Percentiles rank a stretch among this genome's conserved stretches.
These are phyloP conservation scores for Trichoderma endophyticum DNA, from an alignment of 2,329 filamentous ascomycete genomes.

Conservation along the genomic window DNA sequence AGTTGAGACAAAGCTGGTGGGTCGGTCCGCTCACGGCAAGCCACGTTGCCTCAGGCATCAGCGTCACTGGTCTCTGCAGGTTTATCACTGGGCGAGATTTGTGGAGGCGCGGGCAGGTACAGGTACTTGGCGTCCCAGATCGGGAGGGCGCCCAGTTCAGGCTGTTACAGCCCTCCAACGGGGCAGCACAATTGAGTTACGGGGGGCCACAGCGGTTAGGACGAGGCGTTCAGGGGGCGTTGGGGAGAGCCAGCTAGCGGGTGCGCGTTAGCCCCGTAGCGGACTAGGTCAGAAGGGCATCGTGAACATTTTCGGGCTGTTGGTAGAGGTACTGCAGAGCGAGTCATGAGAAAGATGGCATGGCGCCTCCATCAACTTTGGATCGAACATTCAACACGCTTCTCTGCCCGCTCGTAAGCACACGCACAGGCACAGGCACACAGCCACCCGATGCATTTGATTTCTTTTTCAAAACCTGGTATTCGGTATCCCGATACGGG, in stretches of 20 bases:
- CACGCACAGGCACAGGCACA: background rate
- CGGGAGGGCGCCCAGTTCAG: background rate
- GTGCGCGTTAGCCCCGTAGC: background rate
- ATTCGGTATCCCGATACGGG: background rate
- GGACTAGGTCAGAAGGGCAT: background rate
- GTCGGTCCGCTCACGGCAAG: slow-evolving; percentile 12
- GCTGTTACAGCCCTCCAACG: slow-evolving; percentile 8
- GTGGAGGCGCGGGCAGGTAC: background rate
- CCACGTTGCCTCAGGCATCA: slow-evolving; percentile 18
- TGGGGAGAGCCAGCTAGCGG: slow-evolving; percentile 2
- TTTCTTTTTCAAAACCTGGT: background rate
- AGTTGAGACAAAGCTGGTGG: slow-evolving; percentile 13
- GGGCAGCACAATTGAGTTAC: slow-evolving; percentile 7
- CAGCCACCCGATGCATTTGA: background rate
- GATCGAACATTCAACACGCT: background rate
- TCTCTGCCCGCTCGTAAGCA: background rate
- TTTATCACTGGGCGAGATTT: background rate
- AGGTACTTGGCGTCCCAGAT: slow-evolving; percentile 8
- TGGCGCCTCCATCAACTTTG: background rate
- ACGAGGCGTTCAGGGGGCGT: slow-evolving; percentile 13
- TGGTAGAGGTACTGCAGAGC: background rate
- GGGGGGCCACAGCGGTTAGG: slow-evolving; percentile 9
- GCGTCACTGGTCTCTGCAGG: background rate
- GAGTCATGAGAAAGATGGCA: background rate
- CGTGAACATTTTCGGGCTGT: background rate